Conservation (phyloP, 1,284 basidiomycete genomes). For the Trametes sp. region DNA sequence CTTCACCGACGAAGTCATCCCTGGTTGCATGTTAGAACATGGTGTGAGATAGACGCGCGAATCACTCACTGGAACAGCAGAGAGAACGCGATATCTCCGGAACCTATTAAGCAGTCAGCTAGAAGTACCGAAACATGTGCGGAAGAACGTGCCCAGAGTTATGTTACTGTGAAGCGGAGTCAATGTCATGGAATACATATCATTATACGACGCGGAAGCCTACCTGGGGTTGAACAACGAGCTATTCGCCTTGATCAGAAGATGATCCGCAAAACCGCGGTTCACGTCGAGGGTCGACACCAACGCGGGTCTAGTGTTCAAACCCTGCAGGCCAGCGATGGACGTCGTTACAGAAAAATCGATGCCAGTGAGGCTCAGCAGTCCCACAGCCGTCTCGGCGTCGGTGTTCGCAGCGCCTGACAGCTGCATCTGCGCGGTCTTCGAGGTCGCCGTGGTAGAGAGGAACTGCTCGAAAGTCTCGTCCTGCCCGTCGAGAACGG, state of each 20-base stretch:
- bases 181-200: too few relatives aligned
- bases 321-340: slow-evolving; percentile 73
- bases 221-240: slow-evolving; percentile 64
- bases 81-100: slow-evolving; percentile 71
- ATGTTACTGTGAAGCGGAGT: slow-evolving; percentile 52
- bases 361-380: slow-evolving; percentile 67
- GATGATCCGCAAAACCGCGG: slow-evolving; percentile 70
- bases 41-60: background rate
- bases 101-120: background rate
- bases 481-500: slow-evolving; percentile 60
- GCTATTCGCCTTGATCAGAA: slow-evolving; percentile 75
- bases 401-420: slow-evolving; percentile 67
- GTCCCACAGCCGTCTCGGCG: slow-evolving; percentile 77
- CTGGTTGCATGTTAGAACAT: background rate
- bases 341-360: slow-evolving; percentile 69
- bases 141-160: slow-evolving; percentile 58
- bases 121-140: background rate
- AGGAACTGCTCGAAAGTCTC: slow-evolving; percentile 69
- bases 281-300: slow-evolving; percentile 74
- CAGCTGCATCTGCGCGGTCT: slow-evolving; percentile 60
- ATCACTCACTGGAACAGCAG: slow-evolving; percentile 57
- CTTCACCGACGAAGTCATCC: slow-evolving; percentile 21
- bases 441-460: slow-evolving; percentile 65
- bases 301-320: slow-evolving; percentile 65
- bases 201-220: background rate